phyloP scores from a whole-genome alignment of 257 asterid genomes.

The Scutellaria minor region DNA sequence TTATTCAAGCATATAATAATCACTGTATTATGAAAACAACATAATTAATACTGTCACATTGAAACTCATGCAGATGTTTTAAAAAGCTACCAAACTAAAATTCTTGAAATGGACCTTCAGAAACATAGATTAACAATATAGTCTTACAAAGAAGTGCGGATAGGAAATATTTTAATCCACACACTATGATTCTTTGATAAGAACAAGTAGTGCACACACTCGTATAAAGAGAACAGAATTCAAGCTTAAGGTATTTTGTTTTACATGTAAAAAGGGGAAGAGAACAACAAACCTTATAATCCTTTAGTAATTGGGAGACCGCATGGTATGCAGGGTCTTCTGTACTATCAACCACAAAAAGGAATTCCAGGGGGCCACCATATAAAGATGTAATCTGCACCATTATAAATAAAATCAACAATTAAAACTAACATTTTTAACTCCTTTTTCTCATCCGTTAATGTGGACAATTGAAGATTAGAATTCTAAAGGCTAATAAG shows the following conservation, averaged over 20 bases:
- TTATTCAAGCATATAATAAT: not conserved
- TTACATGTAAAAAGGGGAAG: constrained; percentile 22
- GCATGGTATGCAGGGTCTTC: constrained; percentile 98
- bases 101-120: not conserved
- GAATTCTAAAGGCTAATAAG: constrained; percentile 8
- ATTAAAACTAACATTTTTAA: constrained; percentile 24
- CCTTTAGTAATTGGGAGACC: constrained; percentile 64
- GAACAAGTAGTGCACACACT: constrained; percentile 24
- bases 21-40: constrained; percentile 1
- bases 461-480: constrained; percentile 28
- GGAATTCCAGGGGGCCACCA: constrained; percentile 94
- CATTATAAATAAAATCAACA: constrained; percentile 36
- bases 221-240: constrained; percentile 8
- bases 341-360: constrained; percentile 86
- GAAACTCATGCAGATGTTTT: not conserved
- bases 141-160: not conserved
- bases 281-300: constrained; percentile 64
- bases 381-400: constrained; percentile 91
- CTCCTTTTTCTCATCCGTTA: constrained; percentile 8
- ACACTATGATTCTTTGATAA: constrained; percentile 25
- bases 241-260: constrained; percentile 16
- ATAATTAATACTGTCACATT: not conserved
- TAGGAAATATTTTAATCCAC: constrained; percentile 19
- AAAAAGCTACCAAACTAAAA: constrained; percentile 21
- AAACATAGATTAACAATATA: too few species aligned